Evolutionary conservation across 2,329 filamentous ascomycete genomes (phyloP).

Genomic region (Talaromyces verruculosus): DNA sequence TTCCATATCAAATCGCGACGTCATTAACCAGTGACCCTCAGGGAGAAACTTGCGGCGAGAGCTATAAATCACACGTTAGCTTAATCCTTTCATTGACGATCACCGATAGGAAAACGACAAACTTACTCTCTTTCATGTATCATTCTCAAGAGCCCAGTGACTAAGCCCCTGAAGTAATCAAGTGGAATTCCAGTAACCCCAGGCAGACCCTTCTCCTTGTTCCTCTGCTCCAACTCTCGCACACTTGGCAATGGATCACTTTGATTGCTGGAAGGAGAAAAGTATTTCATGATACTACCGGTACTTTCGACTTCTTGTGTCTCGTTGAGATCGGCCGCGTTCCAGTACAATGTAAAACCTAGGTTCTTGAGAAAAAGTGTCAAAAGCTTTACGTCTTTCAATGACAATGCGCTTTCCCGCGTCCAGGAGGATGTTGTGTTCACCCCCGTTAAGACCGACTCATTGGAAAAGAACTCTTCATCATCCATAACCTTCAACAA

Average conservation of each 20-base stretch:
- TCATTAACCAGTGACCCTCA: slow-evolving; percentile 91
- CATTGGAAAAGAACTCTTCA: slow-evolving; percentile 80
- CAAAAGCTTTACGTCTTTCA: slow-evolving; percentile 70
- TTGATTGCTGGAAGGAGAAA: slow-evolving; percentile 33
- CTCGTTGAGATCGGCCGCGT: slow-evolving; percentile 64
- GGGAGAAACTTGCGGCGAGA: slow-evolving; percentile 83
- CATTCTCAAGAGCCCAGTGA: slow-evolving; percentile 79
- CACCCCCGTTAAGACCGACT: slow-evolving; percentile 47
- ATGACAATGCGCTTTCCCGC: slow-evolving; percentile 65
- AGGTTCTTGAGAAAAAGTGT: slow-evolving; percentile 87
- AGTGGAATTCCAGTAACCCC: slow-evolving; percentile 72
- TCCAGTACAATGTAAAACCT: slow-evolving; percentile 84
- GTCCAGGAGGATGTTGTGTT: slow-evolving; percentile 56
- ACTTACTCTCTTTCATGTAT: slow-evolving; percentile 79
- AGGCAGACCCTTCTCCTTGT: slow-evolving; percentile 52
- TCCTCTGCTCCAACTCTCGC: slow-evolving; percentile 39
- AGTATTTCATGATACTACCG: slow-evolving; percentile 50
- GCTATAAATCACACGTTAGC: slow-evolving; percentile 29
- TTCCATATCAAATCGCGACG: slow-evolving; percentile 79
- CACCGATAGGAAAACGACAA: background rate
- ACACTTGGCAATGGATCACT: slow-evolving; percentile 29
- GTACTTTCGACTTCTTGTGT: slow-evolving; percentile 40
- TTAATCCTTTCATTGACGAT: background rate
- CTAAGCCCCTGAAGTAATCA: slow-evolving; percentile 73
- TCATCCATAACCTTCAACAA: slow-evolving; percentile 91